These are phyloP conservation scores for Lumnitzera racemosa DNA, from an alignment of 345 rosid genomes.

Conservation along the genomic window DNA sequence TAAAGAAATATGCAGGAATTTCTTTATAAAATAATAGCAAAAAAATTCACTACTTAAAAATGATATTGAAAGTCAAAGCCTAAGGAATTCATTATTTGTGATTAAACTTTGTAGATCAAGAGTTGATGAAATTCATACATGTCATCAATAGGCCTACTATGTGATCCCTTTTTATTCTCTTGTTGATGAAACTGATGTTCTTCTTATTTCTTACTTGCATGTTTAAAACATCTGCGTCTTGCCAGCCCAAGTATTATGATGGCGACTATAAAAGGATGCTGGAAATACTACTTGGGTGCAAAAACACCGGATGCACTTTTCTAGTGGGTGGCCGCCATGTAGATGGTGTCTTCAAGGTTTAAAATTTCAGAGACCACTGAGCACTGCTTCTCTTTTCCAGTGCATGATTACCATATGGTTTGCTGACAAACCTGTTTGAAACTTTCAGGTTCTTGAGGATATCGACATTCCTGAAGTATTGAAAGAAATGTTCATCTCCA, in stretches of 20 bases:
- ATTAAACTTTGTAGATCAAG: no score
- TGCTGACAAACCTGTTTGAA: slow-evolving; percentile 1
- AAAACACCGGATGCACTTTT: slow-evolving; percentile 70
- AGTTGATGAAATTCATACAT: no score
- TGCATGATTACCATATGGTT: neutral
- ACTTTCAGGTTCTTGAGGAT: slow-evolving; percentile 67
- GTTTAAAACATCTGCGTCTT: slow-evolving; percentile 1
- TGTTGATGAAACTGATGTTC: neutral
- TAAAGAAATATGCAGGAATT: neutral
- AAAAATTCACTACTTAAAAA: no score
- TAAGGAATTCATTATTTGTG: no score
- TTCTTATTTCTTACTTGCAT: neutral
- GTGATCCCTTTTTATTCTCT: neutral
- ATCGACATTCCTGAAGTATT: slow-evolving; percentile 62
- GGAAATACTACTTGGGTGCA: slow-evolving; percentile 59
- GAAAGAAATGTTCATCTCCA: slow-evolving; percentile 57
- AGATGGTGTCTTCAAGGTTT: slow-evolving; percentile 75
- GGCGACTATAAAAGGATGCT: slow-evolving; percentile 62
- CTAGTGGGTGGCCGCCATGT: slow-evolving; percentile 81
- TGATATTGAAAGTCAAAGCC: no score
- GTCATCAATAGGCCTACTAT: no score
- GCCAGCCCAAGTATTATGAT: slow-evolving; percentile 80
- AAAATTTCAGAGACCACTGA: neutral
- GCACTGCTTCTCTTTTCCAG: neutral
- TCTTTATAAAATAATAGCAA: neutral